Conservation (phyloP, 768 basidiomycete genomes). For the Pulveroboletus sp. region DNA sequence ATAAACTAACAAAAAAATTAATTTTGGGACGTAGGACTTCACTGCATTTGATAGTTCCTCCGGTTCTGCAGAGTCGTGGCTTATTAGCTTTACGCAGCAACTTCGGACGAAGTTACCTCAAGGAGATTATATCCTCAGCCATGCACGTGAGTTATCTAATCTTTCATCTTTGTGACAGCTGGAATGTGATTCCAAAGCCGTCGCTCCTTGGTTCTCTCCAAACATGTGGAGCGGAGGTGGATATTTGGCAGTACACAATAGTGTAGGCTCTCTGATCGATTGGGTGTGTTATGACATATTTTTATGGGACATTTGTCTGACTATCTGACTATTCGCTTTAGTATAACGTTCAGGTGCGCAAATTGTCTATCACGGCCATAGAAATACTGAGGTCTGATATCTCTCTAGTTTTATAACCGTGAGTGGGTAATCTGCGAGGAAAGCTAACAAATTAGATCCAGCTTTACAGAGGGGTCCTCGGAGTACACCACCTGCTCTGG, state of each 20-base stretch:
- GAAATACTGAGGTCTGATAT: not conserved
- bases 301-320: no score
- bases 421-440: not conserved
- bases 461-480: slow-evolving; percentile 45
- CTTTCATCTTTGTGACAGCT: not conserved
- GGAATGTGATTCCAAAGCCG: slow-evolving; percentile 24
- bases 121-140: slow-evolving; percentile 30
- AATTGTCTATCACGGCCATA: no score
- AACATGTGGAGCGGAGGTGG: slow-evolving; percentile 36
- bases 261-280: slow-evolving; percentile 42
- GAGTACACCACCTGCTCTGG: slow-evolving; percentile 62
- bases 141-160: slow-evolving; percentile 29
- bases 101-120: slow-evolving; percentile 30
- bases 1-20: not conserved
- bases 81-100: slow-evolving; percentile 27
- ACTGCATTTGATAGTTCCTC: slow-evolving; percentile 26
- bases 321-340: slow-evolving; percentile 4
- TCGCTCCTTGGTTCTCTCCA: slow-evolving; percentile 42
- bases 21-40: slow-evolving; percentile 23
- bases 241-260: slow-evolving; percentile 37
- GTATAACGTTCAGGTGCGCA: slow-evolving; percentile 41
- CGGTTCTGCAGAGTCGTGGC: slow-evolving; percentile 35
- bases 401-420: slow-evolving; percentile 25
- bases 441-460: not conserved
- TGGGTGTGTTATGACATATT: slow-evolving; percentile 31